Evolutionary conservation across 2,329 filamentous ascomycete species (phyloP), one percentile per base, ranked within the genome.

Genomic region (Fusarium sp.): DNA sequence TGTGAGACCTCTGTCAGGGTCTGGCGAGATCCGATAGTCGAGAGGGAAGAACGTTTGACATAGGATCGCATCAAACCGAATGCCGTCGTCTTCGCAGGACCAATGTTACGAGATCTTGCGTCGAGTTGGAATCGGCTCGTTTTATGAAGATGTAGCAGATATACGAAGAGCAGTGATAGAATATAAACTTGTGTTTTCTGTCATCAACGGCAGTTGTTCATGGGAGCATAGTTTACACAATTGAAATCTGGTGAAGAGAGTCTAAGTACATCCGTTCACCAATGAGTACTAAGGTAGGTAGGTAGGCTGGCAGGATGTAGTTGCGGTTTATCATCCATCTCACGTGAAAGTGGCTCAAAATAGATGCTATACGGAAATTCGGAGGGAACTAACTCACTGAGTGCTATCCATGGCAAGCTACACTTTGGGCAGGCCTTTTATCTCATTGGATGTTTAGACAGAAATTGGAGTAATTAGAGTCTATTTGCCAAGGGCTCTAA

Each of bases 21-120:
- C 65, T 71, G 62, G 60, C 69, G 72, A 72, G 62, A 69, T 66
- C 51, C 52, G 50, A 68, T 43, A 44, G 38, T 51, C 48, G 39
- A 46, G 26, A 56, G 28, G 49, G 43, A 52, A 17, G 36, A n/a
- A n/a, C 42, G 24, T 28, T 44, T 10, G 46, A 44, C 33, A 18
- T 17, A 20, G 22, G 33, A 59, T 46, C 26, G 17, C 26, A 28
- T 40, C 22, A 22, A 40, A 26, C 15, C 20, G 33, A n/a, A 31
- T 51, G 28, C 26, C 38, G 15, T 39, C 36, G 22, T 26, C 44
- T 52, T 50, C 55, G 44, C 52, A 58, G 44, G 48, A 46, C 50
- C 34, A 28, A 57, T 26, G 40, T 62, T 40, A 49, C 20, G 36
- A 26, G 24, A 49, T 33, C 13, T 38, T 15, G 20, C 38, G 48